phyloP scores from a whole-genome alignment of 2,329 filamentous ascomycete species.

The Ramichloridium luteum region DNA sequence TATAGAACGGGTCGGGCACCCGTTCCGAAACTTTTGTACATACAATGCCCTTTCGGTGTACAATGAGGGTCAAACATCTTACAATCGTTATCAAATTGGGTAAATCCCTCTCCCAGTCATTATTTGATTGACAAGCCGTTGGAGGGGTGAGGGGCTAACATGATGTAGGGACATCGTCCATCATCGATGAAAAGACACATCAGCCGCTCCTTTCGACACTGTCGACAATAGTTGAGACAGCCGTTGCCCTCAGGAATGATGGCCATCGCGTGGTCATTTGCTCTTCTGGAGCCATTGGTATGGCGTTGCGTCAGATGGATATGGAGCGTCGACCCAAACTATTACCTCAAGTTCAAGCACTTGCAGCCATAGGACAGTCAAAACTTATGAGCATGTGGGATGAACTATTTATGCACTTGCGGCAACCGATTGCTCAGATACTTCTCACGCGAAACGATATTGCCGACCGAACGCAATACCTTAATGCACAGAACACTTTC shows the following conservation, averaged over 20 bases:
- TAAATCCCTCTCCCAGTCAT: slow-evolving; percentile 29
- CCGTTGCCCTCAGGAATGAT: slow-evolving; percentile 73
- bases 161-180: slow-evolving; percentile 80
- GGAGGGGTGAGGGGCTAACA: not conserved
- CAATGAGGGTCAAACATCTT: slow-evolving; percentile 61
- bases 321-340: slow-evolving; percentile 79
- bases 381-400: slow-evolving; percentile 94
- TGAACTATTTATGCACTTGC: slow-evolving; percentile 73
- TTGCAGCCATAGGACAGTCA: slow-evolving; percentile 93
- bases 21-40: no score
- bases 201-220: slow-evolving; percentile 85
- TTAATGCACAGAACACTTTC: slow-evolving; percentile 94
- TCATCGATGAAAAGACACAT: slow-evolving; percentile 90
- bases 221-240: slow-evolving; percentile 87
- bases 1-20: no score
- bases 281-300: slow-evolving; percentile 91
- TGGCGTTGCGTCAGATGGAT: slow-evolving; percentile 83
- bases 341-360: slow-evolving; percentile 77
- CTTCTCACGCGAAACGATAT: slow-evolving; percentile 92
- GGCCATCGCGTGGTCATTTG: slow-evolving; percentile 92
- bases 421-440: slow-evolving; percentile 88
- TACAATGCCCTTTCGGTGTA: no score
- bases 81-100: slow-evolving; percentile 81
- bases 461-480: slow-evolving; percentile 85
- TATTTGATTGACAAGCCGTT: slow-evolving; percentile 4